phyloP scores from a whole-genome alignment of 331 rosid species.

The Malus hybrid region DNA sequence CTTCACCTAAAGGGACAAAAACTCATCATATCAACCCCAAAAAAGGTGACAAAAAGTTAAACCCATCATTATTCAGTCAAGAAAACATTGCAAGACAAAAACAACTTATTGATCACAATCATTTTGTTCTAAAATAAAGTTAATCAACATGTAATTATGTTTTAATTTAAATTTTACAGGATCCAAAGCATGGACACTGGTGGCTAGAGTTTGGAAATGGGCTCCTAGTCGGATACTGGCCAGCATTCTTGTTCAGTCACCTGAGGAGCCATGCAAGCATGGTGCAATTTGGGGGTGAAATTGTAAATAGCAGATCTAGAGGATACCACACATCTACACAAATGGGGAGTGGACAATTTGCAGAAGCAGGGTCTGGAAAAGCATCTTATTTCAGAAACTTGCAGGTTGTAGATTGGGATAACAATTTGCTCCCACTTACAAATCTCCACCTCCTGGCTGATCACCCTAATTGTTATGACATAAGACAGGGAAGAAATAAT shows the following conservation, averaged over 20 bases:
- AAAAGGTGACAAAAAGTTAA: not conserved
- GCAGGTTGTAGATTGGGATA: slow-evolving; percentile 94
- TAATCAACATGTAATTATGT: slow-evolving; percentile 7
- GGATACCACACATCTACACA: slow-evolving; percentile 94
- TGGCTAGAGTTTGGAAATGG: slow-evolving; percentile 88
- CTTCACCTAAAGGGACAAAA: not conserved
- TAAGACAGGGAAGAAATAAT: slow-evolving; percentile 60
- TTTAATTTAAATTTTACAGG: slow-evolving; percentile 28
- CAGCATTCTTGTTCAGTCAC: slow-evolving; percentile 78
- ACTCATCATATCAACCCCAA: not conserved
- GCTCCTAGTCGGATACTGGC: slow-evolving; percentile 89
- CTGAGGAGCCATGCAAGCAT: slow-evolving; percentile 79
- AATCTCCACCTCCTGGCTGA: slow-evolving; percentile 78
- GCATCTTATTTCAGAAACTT: slow-evolving; percentile 94
- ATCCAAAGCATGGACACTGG: slow-evolving; percentile 98
- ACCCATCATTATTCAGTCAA: not conserved
- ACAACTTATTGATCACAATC: not conserved
- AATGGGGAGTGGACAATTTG: slow-evolving; percentile 98
- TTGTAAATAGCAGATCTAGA: slow-evolving; percentile 66
- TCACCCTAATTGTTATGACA: slow-evolving; percentile 79
- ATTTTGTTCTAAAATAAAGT: not conserved
- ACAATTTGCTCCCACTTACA: slow-evolving; percentile 72
- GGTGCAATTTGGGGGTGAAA: slow-evolving; percentile 97
- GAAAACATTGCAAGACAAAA: not conserved
- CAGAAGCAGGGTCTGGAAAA: slow-evolving; percentile 83